A percentile compares a stretch with the other conserved stretches of the same genome.
phyloP scores from a whole-genome alignment of 2,329 filamentous ascomycete species.

The Colletotrichum falcatum region DNA sequence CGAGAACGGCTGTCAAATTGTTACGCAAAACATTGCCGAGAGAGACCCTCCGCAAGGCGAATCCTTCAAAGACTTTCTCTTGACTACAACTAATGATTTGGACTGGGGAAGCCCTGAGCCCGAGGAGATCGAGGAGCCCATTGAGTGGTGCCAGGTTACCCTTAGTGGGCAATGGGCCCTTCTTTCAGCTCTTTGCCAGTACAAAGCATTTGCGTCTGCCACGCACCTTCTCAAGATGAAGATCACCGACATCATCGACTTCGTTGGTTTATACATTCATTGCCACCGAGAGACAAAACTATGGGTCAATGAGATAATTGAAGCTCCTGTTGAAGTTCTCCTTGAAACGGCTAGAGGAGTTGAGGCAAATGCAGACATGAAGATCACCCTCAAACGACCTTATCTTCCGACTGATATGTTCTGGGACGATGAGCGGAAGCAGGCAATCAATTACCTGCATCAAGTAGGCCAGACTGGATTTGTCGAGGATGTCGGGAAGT shows the following conservation, averaged over 20 bases:
- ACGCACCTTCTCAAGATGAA: background rate
- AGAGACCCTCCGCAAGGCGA: background rate
- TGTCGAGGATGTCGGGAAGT: constrained; percentile 37
- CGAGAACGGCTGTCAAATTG: too few species aligned
- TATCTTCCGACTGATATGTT: constrained; percentile 45
- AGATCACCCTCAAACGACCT: constrained; percentile 41
- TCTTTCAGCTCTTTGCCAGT: constrained; percentile 14
- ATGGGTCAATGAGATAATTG: constrained; percentile 24
- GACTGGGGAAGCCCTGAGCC: constrained; percentile 35
- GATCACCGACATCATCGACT: constrained; percentile 8
- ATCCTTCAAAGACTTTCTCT: constrained; percentile 14
- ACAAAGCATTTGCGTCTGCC: background rate
- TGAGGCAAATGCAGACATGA: constrained; percentile 35
- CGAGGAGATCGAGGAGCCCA: background rate
- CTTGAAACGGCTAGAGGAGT: constrained; percentile 25
- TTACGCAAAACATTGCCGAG: background rate
- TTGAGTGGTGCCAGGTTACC: constrained; percentile 8
- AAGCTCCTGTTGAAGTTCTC: constrained; percentile 19
- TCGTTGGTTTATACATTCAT: constrained; percentile 24
- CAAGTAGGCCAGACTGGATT: constrained; percentile 13
- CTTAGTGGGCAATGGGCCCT: constrained; percentile 22
- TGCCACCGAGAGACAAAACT: background rate
- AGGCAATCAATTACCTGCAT: constrained; percentile 42
- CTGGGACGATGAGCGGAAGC: constrained; percentile 36
- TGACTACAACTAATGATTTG: background rate